Conservation (phyloP, 2,329 filamentous ascomycete genomes). For the Diplodia seriata region DNA sequence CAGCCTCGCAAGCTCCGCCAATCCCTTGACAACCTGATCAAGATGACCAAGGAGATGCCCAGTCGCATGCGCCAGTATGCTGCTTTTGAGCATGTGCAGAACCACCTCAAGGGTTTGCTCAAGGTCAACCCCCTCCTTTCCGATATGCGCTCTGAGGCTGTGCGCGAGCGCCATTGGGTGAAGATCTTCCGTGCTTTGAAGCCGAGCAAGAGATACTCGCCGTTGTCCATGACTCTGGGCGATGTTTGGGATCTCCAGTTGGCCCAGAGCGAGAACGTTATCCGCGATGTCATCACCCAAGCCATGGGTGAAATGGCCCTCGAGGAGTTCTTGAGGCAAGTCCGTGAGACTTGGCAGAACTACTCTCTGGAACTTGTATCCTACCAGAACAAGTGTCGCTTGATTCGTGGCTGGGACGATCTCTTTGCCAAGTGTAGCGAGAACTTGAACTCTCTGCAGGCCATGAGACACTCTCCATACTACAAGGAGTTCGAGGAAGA, state of each 20-base stretch:
- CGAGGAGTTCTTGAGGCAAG: slow-evolving; percentile 95
- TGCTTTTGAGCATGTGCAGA: slow-evolving; percentile 98
- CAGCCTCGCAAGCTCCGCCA: slow-evolving; percentile 91
- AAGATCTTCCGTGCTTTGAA: slow-evolving; percentile 97
- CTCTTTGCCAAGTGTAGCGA: slow-evolving; percentile 98
- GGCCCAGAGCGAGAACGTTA: slow-evolving; percentile 81
- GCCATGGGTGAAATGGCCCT: slow-evolving; percentile 98
- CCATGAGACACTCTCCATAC: slow-evolving; percentile 98
- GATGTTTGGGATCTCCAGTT: slow-evolving; percentile 98
- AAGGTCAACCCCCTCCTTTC: slow-evolving; percentile 89
- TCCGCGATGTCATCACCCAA: slow-evolving; percentile 92
- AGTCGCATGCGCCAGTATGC: slow-evolving; percentile 99
- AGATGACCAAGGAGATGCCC: slow-evolving; percentile 99
- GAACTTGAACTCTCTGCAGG: slow-evolving; percentile 94
- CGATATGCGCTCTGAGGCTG: slow-evolving; percentile 94
- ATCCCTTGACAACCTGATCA: slow-evolving; percentile 88
- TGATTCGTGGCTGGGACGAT: slow-evolving; percentile 98
- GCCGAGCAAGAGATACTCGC: slow-evolving; percentile 91
- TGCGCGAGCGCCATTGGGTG: slow-evolving; percentile 94
- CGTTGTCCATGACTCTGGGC: slow-evolving; percentile 93
- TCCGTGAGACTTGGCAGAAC: slow-evolving; percentile 95
- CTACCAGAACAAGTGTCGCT: slow-evolving; percentile 96
- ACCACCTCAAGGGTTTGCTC: slow-evolving; percentile 82
- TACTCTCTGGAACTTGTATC: slow-evolving; percentile 93
- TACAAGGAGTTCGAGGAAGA: slow-evolving; percentile 99